Percentiles rank a stretch among this genome's conserved stretches.
These are phyloP conservation scores for Colletotrichum spinosum DNA, from an alignment of 2,329 filamentous ascomycete genomes.

Conservation along the genomic window DNA sequence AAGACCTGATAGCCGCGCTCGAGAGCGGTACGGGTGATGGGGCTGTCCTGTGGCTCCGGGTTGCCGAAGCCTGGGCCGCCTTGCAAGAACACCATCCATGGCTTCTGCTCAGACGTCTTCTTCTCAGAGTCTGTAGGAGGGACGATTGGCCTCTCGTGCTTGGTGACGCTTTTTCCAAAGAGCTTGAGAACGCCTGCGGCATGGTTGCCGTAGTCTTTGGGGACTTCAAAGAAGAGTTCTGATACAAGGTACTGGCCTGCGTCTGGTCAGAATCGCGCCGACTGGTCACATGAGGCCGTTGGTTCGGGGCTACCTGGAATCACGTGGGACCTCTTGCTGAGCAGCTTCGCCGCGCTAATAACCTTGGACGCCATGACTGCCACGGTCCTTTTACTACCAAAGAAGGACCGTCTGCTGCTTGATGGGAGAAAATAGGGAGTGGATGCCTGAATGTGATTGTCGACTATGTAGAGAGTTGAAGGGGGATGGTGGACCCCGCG, in stretches of 20 bases:
- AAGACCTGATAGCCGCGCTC: conserved; percentile 87
- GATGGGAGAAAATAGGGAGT: not conserved
- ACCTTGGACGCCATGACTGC: conserved; percentile 32
- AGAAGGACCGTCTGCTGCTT: not conserved
- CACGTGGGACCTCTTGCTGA: conserved; percentile 56
- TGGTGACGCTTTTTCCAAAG: conserved; percentile 81
- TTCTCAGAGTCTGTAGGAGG: conserved; percentile 51
- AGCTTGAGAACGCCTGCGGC: conserved; percentile 73
- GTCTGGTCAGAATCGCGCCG: not conserved
- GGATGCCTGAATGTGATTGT: not conserved
- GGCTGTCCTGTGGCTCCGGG: conserved; percentile 77
- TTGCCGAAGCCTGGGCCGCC: conserved; percentile 89
- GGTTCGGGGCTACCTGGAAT: conserved; percentile 43
- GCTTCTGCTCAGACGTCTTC: conserved; percentile 55
- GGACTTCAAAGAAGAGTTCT: conserved; percentile 89
- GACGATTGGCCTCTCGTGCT: conserved; percentile 71
- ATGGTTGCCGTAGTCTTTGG: conserved; percentile 79
- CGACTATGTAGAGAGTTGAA: not conserved
- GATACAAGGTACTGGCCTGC: conserved; percentile 80
- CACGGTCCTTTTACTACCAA: not conserved
- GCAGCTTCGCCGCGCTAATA: conserved; percentile 52
- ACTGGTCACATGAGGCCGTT: not conserved
- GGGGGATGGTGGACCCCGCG: conserved; percentile 25
- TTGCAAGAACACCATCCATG: conserved; percentile 80
- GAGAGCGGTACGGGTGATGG: conserved; percentile 77